These are phyloP conservation scores for Eragrostis tef DNA, from an alignment of 202 grass and related monocot species.

Conservation along the genomic window DNA sequence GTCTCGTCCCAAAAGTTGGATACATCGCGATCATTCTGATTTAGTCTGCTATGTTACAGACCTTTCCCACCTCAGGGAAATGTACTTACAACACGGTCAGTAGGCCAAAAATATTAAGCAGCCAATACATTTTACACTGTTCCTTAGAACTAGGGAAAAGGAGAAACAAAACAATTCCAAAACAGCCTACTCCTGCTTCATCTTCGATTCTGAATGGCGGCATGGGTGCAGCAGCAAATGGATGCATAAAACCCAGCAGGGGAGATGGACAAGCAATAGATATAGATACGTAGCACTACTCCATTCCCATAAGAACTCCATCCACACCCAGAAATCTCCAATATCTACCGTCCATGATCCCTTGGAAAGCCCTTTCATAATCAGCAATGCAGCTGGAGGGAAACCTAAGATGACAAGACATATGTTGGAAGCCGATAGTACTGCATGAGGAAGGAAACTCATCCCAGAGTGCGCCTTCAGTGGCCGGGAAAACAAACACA, in stretches of 20 bases:
- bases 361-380: slow-evolving; percentile 52
- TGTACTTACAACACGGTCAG: not conserved
- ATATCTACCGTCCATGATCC: slow-evolving; percentile 52
- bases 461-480: slow-evolving; percentile 49
- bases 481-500: slow-evolving; percentile 75
- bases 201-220: slow-evolving; percentile 29
- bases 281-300: slow-evolving; percentile 92
- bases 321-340: slow-evolving; percentile 74
- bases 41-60: not conserved
- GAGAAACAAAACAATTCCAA: not conserved
- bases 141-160: not conserved
- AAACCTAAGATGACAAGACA: slow-evolving; percentile 61
- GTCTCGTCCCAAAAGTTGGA: not conserved
- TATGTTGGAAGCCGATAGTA: slow-evolving; percentile 60
- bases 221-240: slow-evolving; percentile 84
- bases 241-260: slow-evolving; percentile 83
- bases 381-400: slow-evolving; percentile 57
- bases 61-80: not conserved
- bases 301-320: slow-evolving; percentile 88
- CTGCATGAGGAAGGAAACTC: slow-evolving; percentile 38
- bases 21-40: not conserved
- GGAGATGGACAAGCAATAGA: slow-evolving; percentile 76
- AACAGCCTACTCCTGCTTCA: slow-evolving; percentile 54
- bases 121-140: not conserved
- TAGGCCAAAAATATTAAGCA: not conserved